Evolutionary conservation across 345 rosid species (phyloP), one percentile per base, ranked within the genome.

Genomic region (Heritiera littoralis): DNA sequence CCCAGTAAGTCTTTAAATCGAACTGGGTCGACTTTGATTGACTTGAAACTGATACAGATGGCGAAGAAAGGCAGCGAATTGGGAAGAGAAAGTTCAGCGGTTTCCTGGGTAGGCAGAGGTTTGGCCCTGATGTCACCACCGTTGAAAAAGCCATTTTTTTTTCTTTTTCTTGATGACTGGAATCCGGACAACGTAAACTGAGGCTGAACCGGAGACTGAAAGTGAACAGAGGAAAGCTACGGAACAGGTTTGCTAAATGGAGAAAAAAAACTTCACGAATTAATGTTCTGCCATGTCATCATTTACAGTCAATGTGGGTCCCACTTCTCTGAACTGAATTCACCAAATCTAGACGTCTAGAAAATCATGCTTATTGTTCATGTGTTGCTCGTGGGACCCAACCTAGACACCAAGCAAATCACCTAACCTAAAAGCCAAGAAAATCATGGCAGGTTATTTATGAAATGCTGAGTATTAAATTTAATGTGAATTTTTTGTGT

Each of bases 1-100:
- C 79, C 99, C 98, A 96, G 75, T 96, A 96, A 45, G 89, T 86
- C 91, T 81, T 91, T 14, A 96, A 84, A 83, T 96, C 97, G 87
- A 96, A 96, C 15, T 80, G 85, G 77, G 79, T 60, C 45, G 88
- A 75, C 28, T 35, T 84, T 14, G 86, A 72, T 75, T 79, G 79
- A 41, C 9, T 75, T 15, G 84, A 72, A 9, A 77, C 70, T 11
- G 92, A 83, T 9, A 35, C 0, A 32, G 92, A 81, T 7, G 84
- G 43, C 4, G 89, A 78, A 43, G 84, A 80, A 7, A 78, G 78
- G 76, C 83, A 87, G 1, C 89, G 92, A 80, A 88, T 58, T n/a
- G 86, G 60, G 65, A 72, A 38, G n/a, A 70, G 32, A 32, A 56
- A 54, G 3, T 35, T 66, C 70, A 51, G 76, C 12, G 81, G 56